phyloP scores from a whole-genome alignment of 768 basidiomycete species.

The Clavulina sp. region DNA sequence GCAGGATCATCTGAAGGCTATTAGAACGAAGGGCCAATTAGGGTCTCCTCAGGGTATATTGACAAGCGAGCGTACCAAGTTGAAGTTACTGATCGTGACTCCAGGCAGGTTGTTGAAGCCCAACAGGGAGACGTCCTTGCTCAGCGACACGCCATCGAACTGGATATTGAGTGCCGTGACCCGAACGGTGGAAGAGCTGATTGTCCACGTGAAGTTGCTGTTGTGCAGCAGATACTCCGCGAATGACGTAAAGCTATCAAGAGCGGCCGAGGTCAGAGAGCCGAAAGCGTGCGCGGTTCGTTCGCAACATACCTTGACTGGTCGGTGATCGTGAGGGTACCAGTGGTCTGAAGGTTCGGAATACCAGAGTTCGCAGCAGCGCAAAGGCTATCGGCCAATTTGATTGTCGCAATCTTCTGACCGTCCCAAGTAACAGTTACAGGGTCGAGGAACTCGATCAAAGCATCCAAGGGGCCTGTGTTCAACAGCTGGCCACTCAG shows the following conservation, averaged over 20 bases:
- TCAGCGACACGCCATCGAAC: slow-evolving; percentile 45
- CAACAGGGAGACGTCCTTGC: slow-evolving; percentile 43
- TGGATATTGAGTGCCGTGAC: slow-evolving; percentile 49
- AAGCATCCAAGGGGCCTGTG: neutral
- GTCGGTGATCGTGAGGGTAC: neutral
- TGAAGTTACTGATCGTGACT: slow-evolving; percentile 51
- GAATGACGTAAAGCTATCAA: slow-evolving; percentile 40
- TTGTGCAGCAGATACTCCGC: slow-evolving; percentile 49
- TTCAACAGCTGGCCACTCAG: slow-evolving; percentile 19
- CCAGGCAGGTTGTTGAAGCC: slow-evolving; percentile 58
- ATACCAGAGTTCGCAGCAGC: slow-evolving; percentile 49
- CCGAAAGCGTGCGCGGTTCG: neutral
- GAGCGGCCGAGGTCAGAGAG: neutral
- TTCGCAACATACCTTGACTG: neutral
- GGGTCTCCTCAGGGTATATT: slow-evolving; percentile 20
- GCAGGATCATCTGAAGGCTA: slow-evolving; percentile 42
- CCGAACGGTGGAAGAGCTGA: slow-evolving; percentile 45
- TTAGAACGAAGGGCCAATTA: neutral
- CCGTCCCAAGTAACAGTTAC: neutral
- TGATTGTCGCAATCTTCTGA: neutral
- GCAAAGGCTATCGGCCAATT: too few relatives aligned
- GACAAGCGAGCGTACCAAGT: neutral
- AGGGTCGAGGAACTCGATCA: neutral
- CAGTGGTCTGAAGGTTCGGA: slow-evolving; percentile 34
- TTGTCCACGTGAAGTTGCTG: slow-evolving; percentile 48